Evolutionary conservation across 495 filamentous ascomycete species (phyloP).

Genomic region (Neurospora cerealis): DNA sequence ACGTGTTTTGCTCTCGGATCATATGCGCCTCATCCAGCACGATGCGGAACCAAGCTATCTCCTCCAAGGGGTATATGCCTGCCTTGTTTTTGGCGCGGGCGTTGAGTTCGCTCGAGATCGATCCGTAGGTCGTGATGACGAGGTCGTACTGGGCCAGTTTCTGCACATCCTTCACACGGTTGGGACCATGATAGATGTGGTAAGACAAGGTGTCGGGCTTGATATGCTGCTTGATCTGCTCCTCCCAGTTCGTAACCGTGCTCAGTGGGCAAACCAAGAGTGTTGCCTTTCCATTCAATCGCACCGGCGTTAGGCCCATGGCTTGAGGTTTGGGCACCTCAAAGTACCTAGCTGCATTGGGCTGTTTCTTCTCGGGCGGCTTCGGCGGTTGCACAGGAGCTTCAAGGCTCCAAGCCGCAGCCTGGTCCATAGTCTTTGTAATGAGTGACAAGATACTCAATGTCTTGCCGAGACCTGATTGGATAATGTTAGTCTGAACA

Average conservation of each 20-base stretch:
- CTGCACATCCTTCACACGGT: conserved; percentile 54
- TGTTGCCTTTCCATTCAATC: conserved; percentile 65
- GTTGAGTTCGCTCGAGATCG: conserved; percentile 68
- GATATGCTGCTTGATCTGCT: conserved; percentile 78
- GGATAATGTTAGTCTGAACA: no score
- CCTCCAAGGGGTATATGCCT: conserved; percentile 54
- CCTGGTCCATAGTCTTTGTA: conserved; percentile 47
- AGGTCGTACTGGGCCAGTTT: conserved; percentile 67
- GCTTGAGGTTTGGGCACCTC: conserved; percentile 24
- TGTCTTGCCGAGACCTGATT: conserved; percentile 69
- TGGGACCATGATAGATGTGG: conserved; percentile 77
- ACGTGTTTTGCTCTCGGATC: conserved; percentile 74
- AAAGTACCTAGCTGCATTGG: conserved; percentile 20
- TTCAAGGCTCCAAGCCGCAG: conserved; percentile 45
- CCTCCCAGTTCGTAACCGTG: conserved; percentile 84
- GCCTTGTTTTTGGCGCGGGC: conserved; percentile 47
- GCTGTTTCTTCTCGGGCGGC: conserved; percentile 27
- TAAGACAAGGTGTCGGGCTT: conserved; percentile 47
- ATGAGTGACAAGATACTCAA: conserved; percentile 77
- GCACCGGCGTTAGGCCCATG: conserved; percentile 36
- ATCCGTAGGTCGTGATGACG: conserved; percentile 86
- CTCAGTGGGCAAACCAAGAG: conserved; percentile 86
- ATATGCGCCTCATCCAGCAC: conserved; percentile 93
- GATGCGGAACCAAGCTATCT: conserved; percentile 87
- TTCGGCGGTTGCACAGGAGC: conserved; percentile 27